These are phyloP conservation scores for Neopestalotiopsis sp. DNA, from an alignment of 2,329 filamentous ascomycete species.

Conservation along the genomic window DNA sequence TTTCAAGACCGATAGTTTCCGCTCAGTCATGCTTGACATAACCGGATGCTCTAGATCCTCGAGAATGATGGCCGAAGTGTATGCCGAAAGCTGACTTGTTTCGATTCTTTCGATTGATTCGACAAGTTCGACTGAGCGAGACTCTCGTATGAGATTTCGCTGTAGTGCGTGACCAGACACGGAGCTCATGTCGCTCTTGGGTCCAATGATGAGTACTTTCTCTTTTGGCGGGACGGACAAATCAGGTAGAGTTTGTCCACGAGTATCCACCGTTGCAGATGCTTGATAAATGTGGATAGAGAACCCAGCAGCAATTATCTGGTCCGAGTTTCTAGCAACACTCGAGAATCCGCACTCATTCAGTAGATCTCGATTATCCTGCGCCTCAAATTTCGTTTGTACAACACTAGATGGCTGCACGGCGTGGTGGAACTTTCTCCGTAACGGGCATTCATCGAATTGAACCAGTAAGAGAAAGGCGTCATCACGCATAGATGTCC, in stretches of 20 bases:
- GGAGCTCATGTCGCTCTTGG: background rate
- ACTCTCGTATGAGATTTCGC: slow-evolving; percentile 19
- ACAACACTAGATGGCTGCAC: slow-evolving; percentile 1
- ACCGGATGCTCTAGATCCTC: slow-evolving; percentile 42
- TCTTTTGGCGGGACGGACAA: background rate
- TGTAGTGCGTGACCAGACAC: slow-evolving; percentile 40
- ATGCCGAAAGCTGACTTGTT: slow-evolving; percentile 25
- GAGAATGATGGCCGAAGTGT: slow-evolving; percentile 41
- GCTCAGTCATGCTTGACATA: slow-evolving; percentile 40
- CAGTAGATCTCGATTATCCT: slow-evolving; percentile 41
- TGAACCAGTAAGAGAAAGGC: slow-evolving; percentile 43
- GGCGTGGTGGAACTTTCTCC: slow-evolving; percentile 25
- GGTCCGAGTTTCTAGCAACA: slow-evolving; percentile 38
- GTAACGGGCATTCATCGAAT: slow-evolving; percentile 23
- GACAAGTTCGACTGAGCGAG: slow-evolving; percentile 21
- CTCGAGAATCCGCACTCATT: slow-evolving; percentile 39
- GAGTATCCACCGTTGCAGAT: slow-evolving; percentile 28
- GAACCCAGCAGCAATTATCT: slow-evolving; percentile 39
- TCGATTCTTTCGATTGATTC: slow-evolving; percentile 35
- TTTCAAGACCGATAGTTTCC: slow-evolving; percentile 33
- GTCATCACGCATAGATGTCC: slow-evolving; percentile 40
- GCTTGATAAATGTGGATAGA: slow-evolving; percentile 45
- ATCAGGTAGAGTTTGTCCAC: slow-evolving; percentile 8
- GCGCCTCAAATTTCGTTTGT: slow-evolving; percentile 33
- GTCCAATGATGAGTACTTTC: background rate